A percentile compares a stretch with the other conserved stretches of the same genome.
Conservation (phyloP, 1,284 basidiomycete species). For the Hymenochaete sp. region DNA sequence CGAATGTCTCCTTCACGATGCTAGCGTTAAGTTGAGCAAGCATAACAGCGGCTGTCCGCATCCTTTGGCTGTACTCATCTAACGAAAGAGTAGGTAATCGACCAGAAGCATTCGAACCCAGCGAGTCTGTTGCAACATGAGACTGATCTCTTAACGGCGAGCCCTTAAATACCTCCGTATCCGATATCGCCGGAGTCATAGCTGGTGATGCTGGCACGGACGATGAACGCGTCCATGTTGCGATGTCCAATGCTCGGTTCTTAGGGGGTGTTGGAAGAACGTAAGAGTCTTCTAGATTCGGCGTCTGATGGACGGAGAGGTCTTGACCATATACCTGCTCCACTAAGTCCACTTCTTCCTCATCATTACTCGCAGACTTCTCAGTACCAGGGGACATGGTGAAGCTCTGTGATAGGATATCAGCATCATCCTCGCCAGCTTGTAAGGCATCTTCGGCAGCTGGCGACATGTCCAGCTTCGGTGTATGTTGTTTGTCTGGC, state of each 20-base stretch:
- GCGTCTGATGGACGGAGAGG: constrained; percentile 57
- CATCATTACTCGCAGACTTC: constrained; percentile 31
- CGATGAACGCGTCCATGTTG: constrained; percentile 66
- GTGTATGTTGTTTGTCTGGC: not conserved
- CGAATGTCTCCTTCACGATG: constrained; percentile 40
- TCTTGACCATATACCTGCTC: constrained; percentile 85
- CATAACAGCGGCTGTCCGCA: constrained; percentile 98
- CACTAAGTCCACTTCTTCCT: constrained; percentile 89
- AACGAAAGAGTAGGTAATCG: constrained; percentile 39
- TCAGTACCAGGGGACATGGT: constrained; percentile 17
- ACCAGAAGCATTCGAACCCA: not conserved
- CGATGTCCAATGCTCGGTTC: constrained; percentile 82
- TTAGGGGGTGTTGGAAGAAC: constrained; percentile 74
- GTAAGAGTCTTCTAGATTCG: constrained; percentile 74
- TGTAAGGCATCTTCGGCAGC: constrained; percentile 11
- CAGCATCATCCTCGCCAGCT: constrained; percentile 5
- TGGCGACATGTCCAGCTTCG: not conserved
- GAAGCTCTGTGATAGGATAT: constrained; percentile 22
- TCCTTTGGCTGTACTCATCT: constrained; percentile 96
- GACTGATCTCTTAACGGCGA: constrained; percentile 2
- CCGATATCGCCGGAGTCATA: constrained; percentile 25
- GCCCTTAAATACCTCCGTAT: constrained; percentile 14
- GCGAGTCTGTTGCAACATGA: constrained; percentile 3
- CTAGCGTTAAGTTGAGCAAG: constrained; percentile 92
- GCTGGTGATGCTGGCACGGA: constrained; percentile 43